phyloP scores from a whole-genome alignment of 805 yeast genomes.

The Myxozyma neglecta region DNA sequence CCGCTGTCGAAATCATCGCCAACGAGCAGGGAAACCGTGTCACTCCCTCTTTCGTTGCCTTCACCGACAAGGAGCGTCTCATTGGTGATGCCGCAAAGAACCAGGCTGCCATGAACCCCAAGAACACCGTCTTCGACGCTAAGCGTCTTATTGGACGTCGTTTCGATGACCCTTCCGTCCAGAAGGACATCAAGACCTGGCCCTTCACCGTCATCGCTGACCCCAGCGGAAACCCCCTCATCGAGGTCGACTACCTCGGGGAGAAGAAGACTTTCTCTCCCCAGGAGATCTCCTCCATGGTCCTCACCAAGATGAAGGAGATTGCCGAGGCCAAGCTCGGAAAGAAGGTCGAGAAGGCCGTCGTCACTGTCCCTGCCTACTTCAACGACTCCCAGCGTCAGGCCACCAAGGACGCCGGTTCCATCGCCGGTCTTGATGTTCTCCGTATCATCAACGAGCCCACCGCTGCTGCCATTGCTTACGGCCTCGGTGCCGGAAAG shows the following conservation, averaged over 20 bases:
- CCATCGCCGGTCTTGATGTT: constrained; percentile 81
- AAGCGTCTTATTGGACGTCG: constrained; percentile 88
- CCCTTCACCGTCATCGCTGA: constrained; percentile 79
- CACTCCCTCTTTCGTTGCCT: constrained; percentile 94
- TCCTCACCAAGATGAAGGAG: constrained; percentile 83
- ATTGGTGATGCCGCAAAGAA: constrained; percentile 98
- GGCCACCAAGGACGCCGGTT: constrained; percentile 88
- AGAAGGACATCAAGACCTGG: constrained; percentile 90
- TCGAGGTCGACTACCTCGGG: constrained; percentile 78
- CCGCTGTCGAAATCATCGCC: constrained; percentile 94
- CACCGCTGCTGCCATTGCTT: constrained; percentile 96
- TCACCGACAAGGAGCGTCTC: constrained; percentile 87
- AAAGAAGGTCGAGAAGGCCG: constrained; percentile 77
- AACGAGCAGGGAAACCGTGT: constrained; percentile 99
- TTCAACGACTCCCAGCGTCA: constrained; percentile 88
- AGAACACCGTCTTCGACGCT: constrained; percentile 86
- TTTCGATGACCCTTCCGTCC: constrained; percentile 78
- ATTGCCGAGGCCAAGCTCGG: constrained; percentile 82
- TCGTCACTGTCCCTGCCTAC: constrained; percentile 84
- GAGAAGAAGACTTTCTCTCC: constrained; percentile 88
- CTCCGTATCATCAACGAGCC: constrained; percentile 87
- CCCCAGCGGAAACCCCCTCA: constrained; percentile 67
- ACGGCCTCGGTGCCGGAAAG: constrained; percentile 91
- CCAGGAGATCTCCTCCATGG: constrained; percentile 94
- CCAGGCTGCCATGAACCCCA: constrained; percentile 92